Base-by-base conservation (phyloP, 2,329 filamentous ascomycete species). In the Ascomycota sp. region DNA sequence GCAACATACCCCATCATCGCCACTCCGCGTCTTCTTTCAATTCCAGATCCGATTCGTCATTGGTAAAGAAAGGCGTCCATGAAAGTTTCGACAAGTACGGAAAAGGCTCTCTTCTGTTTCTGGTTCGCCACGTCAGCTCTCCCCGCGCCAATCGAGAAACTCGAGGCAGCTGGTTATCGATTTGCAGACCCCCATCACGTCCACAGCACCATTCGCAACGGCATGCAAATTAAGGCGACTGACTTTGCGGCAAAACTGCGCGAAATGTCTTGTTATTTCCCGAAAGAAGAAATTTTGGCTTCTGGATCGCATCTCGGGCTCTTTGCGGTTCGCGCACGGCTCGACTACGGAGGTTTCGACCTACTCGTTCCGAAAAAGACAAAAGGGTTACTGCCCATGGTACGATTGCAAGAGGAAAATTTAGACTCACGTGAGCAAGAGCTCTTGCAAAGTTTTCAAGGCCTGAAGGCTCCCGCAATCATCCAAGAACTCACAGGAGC, bases 41-140 rank as follows among this genome's bases (percentile, higher is more conserved):
- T 21, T 21, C 16, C 16, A 21, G 16, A 5, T 21, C 16, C 3
- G 16, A 21, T 5, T 21, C 16, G 16, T 21, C 16, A 21, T 21
- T 21, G 16, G 16, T 21, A 21, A 59, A 64, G 39, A 62, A 61
- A 38, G 58, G 53, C 0, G 34, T 52, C 25, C 13, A 9, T 6
- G 7, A 4, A 9, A 16, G 35, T 39, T 16, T 35, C 40, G 6
- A 31, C 29, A 21, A 52, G 11, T 64, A 71, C 27, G 76, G 76
- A 4, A 72, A 72, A 38, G 82, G 82, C 1, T 80, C 84, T 34
- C 62, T 91, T 32, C 68, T 92, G 49, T 83, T 91, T 44, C 63
- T 91, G 9, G 75, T 83, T 6, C 76, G 73, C 9, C 64, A 64
- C 30, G 61, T 77, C 2, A 59, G 62, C 27, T 58, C 54, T 27